Evolutionary conservation across 1,139 yeast species (phyloP).

Genomic region (Torulaspora globosa): DNA sequence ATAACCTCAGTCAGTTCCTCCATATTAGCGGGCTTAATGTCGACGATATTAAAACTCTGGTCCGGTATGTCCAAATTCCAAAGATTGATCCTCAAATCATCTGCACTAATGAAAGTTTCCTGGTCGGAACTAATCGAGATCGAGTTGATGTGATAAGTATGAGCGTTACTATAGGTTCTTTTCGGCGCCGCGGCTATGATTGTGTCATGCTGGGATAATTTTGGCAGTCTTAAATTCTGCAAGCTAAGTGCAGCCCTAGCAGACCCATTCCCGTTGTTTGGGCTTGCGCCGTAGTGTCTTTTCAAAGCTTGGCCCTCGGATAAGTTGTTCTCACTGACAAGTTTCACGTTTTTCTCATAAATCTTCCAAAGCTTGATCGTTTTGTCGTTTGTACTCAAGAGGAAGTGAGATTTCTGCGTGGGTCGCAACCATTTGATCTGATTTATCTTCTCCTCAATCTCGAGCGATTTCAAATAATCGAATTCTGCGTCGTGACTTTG

Average conservation of each 20-base stretch:
- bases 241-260: conserved; percentile 30
- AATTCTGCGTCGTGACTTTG: conserved; percentile 99
- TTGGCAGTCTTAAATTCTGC: conserved; percentile 66
- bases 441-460: conserved; percentile 96
- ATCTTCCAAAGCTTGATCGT: conserved; percentile 97
- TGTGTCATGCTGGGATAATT: conserved; percentile 86
- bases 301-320: conserved; percentile 23
- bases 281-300: conserved; percentile 11
- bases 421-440: conserved; percentile 95
- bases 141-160: conserved; percentile 96
- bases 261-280: conserved; percentile 21
- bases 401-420: conserved; percentile 80
- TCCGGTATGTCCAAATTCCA: conserved; percentile 96
- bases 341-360: conserved; percentile 83
- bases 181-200: conserved; percentile 94
- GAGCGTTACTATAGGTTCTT: conserved; percentile 89
- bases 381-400: conserved; percentile 91
- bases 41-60: conserved; percentile 94
- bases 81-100: conserved; percentile 89
- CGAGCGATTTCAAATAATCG: conserved; percentile 90
- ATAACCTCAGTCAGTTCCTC: conserved; percentile 98
- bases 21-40: conserved; percentile 97
- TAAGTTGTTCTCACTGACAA: conserved; percentile 87
- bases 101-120: conserved; percentile 90
- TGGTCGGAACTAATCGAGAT: conserved; percentile 93